Percentiles rank a stretch among this genome's conserved stretches.
These are phyloP conservation scores for Crucibulum laeve DNA, from an alignment of 768 basidiomycete genomes.

Conservation along the genomic window DNA sequence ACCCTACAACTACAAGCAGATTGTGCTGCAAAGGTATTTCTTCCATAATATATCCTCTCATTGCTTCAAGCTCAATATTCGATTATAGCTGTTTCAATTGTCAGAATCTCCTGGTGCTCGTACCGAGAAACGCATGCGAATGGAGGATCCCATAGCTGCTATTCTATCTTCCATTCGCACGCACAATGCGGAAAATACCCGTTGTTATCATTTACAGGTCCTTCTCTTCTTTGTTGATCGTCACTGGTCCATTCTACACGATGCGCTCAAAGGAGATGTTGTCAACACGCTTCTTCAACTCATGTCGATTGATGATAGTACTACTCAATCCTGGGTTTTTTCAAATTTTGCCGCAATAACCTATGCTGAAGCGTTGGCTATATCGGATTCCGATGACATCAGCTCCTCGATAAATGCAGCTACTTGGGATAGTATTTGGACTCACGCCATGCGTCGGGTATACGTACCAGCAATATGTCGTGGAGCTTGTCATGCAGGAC, in stretches of 20 bases:
- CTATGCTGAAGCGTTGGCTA: constrained; percentile 30
- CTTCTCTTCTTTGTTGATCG: constrained; percentile 82
- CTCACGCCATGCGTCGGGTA: constrained; percentile 71
- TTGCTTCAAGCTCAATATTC: constrained; percentile 3
- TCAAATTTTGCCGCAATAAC: constrained; percentile 75
- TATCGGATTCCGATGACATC: neutral
- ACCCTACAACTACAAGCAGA: constrained; percentile 79
- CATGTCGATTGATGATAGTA: constrained; percentile 58
- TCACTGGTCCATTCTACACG: constrained; percentile 67
- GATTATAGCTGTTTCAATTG: constrained; percentile 53
- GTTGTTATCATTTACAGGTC: constrained; percentile 60
- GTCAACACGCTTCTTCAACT: constrained; percentile 52
- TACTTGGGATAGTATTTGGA: constrained; percentile 86
- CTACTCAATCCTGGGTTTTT: constrained; percentile 82
- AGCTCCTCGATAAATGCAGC: constrained; percentile 10
- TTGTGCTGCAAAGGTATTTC: constrained; percentile 53
- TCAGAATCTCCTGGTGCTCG: constrained; percentile 42
- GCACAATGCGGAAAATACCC: constrained; percentile 23
- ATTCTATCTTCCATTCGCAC: constrained; percentile 48
- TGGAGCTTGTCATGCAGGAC: constrained; percentile 71
- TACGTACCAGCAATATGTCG: constrained; percentile 68
- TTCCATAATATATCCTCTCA: neutral
- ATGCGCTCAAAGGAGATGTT: constrained; percentile 51
- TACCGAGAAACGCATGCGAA: constrained; percentile 40
- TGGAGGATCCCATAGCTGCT: constrained; percentile 55